A percentile compares a stretch with the other conserved stretches of the same genome.
These are phyloP conservation scores for Hura crepitans DNA, from an alignment of 441 rosid species.

Conservation along the genomic window DNA sequence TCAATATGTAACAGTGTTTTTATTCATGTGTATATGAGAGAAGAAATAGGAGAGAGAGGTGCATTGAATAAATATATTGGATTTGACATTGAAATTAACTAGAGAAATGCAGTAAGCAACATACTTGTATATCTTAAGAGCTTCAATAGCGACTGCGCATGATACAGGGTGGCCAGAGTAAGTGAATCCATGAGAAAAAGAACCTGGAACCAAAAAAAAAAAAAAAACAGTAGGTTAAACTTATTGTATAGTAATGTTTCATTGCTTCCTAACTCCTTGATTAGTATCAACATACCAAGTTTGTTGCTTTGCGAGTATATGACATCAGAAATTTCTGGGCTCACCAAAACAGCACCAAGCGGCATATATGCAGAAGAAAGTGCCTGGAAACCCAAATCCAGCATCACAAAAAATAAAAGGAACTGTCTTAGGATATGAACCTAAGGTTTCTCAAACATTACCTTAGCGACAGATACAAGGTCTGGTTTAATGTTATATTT, in stretches of 20 bases:
- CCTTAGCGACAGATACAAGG: constrained; percentile 91
- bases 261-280: neutral
- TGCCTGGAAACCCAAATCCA: constrained; percentile 46
- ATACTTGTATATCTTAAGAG: constrained; percentile 77
- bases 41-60: neutral
- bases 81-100: neutral
- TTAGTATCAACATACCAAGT: constrained; percentile 48
- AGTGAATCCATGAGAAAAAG: constrained; percentile 91
- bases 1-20: neutral
- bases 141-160: constrained; percentile 84
- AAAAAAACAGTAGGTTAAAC: constrained; percentile 16
- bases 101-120: constrained; percentile 21
- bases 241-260: neutral
- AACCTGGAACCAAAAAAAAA: no score
- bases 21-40: neutral
- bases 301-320: constrained; percentile 86
- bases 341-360: constrained; percentile 79
- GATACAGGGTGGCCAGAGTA: constrained; percentile 96
- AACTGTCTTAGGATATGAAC: neutral
- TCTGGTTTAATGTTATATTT: constrained; percentile 81
- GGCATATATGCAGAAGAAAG: constrained; percentile 92
- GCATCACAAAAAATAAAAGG: neutral
- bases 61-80: no score
- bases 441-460: constrained; percentile 25
- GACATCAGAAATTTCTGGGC: constrained; percentile 80